Conservation (phyloP, 257 asterid species). For the Forsythia viridissima region DNA sequence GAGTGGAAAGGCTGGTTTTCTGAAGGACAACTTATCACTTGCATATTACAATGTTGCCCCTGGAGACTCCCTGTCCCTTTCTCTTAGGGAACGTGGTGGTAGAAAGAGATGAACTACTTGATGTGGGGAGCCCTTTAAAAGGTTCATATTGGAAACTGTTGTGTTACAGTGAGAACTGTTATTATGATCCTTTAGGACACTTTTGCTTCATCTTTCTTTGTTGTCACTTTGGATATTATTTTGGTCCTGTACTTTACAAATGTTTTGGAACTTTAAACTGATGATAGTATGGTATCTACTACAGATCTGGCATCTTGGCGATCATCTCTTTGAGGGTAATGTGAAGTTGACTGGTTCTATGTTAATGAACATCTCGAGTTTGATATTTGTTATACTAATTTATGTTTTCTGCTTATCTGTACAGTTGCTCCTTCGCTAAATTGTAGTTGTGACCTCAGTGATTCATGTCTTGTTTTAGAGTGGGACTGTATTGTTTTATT, state of each 20-base stretch:
- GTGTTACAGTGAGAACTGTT: conserved; percentile 25
- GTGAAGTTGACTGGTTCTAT: conserved; percentile 28
- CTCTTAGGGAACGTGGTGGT: conserved; percentile 98
- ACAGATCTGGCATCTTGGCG: conserved; percentile 37
- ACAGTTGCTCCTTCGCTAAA: conserved; percentile 36
- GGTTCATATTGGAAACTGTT: conserved; percentile 38
- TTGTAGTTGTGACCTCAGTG: conserved; percentile 23
- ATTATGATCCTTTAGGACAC: conserved; percentile 19
- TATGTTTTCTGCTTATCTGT: conserved; percentile 26
- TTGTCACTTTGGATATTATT: conserved; percentile 30
- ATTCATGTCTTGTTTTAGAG: conserved; percentile 23
- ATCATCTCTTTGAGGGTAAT: conserved; percentile 29
- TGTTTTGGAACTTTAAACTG: conserved; percentile 28
- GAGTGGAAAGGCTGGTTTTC: conserved; percentile 98
- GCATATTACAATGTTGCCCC: conserved; percentile 83
- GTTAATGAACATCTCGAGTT: conserved; percentile 18
- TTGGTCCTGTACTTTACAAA: conserved; percentile 33
- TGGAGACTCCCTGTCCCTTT: conserved; percentile 73
- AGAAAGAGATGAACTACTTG: conserved; percentile 78
- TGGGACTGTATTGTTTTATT: conserved; percentile 14
- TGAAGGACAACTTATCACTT: conserved; percentile 90
- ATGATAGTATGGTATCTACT: conserved; percentile 35
- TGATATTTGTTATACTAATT: conserved; percentile 30
- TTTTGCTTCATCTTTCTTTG: conserved; percentile 16
- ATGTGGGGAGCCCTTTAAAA: conserved; percentile 24